Base-by-base conservation (phyloP, 2,329 filamentous ascomycete species). In the Fusarium heterosporum region DNA sequence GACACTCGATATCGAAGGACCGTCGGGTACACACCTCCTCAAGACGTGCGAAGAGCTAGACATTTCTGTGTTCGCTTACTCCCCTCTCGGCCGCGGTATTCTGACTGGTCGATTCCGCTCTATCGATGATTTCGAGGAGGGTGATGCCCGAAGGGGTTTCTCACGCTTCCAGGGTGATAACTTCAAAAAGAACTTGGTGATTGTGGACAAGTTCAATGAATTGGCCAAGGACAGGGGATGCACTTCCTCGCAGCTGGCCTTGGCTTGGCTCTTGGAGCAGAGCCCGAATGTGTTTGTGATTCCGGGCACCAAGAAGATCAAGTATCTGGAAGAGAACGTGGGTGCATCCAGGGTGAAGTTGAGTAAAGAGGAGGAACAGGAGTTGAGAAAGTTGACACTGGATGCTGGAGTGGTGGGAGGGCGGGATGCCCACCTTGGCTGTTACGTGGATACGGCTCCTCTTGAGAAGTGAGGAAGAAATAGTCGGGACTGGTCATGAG, bases 181-280 rank as follows among this genome's bases (percentile, higher is more conserved):
- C 53, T 74, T 76, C 42, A 52, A 51, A 10, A 84, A 85, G 73
- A 90, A 90, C 64, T 61, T 88, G 12, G 77, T 79, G 63, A 73
- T 89, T 4, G 82, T 88, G 4, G 82, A 85, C 30, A 74, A 75
- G 26, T 71, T 72, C 41, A 49, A 65, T 10, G 61, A 66, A 32
- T 14, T 73, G 39, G 70, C 72, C 17, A 48, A 83, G 12, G 81
- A 85, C 6, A 89, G 90, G 76, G 81, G 72, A 8, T 81, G 79
- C 43, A 88, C 88, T 0, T 68, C 86, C 0, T 81, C 80, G 2
- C 84, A 92, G 72, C 72, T 92, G 30, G 84, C 86, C 2, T 78
- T 91, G 28, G 88, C 88, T 0, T 91, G 89, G 88, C 68, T 91
- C 55, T 69, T 89, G 65, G 83, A 83, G 6, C 87, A 90, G 69